A percentile compares a stretch with the other conserved stretches of the same genome.
These are phyloP conservation scores for Ceratocystis cubensis DNA, from an alignment of 2,329 filamentous ascomycete genomes.

Conservation along the genomic window DNA sequence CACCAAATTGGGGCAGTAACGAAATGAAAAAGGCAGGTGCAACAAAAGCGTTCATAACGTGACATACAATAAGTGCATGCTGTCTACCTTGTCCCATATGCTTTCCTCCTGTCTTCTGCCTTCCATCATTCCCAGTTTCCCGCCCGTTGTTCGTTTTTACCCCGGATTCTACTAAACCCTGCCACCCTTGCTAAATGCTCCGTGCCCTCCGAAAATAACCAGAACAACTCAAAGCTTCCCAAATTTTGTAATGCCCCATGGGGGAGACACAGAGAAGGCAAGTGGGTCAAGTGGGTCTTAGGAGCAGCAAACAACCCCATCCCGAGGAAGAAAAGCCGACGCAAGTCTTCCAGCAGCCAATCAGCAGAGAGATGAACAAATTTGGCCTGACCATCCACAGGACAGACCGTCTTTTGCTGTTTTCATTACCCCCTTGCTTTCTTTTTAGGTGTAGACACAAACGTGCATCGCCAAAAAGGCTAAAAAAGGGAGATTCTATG, in stretches of 20 bases:
- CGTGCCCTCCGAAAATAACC: constrained; percentile 7
- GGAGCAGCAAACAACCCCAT: not conserved
- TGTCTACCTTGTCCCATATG: not conserved
- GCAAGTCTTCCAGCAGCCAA: not conserved
- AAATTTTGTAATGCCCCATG: constrained; percentile 2
- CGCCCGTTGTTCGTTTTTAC: not conserved
- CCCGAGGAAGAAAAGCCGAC: constrained; percentile 8
- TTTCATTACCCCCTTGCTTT: not conserved
- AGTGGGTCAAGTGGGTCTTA: constrained; percentile 3
- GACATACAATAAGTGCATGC: not conserved
- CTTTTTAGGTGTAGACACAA: not conserved
- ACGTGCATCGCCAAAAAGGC: not conserved
- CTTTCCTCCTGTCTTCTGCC: not conserved
- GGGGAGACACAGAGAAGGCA: constrained; percentile 2
- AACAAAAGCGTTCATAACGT: not conserved
- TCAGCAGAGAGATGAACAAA: not conserved
- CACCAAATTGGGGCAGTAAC: not conserved
- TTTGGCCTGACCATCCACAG: not conserved
- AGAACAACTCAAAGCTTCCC: constrained; percentile 4
- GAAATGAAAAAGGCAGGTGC: not conserved
- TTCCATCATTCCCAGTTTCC: not conserved
- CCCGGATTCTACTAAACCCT: constrained; percentile 9
- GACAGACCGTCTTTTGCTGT: not conserved
- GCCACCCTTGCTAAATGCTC: constrained; percentile 2
- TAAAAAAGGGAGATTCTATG: not conserved